Conservation (phyloP, 2,329 filamentous ascomycete genomes). For the Mollisiaceae sp. region DNA sequence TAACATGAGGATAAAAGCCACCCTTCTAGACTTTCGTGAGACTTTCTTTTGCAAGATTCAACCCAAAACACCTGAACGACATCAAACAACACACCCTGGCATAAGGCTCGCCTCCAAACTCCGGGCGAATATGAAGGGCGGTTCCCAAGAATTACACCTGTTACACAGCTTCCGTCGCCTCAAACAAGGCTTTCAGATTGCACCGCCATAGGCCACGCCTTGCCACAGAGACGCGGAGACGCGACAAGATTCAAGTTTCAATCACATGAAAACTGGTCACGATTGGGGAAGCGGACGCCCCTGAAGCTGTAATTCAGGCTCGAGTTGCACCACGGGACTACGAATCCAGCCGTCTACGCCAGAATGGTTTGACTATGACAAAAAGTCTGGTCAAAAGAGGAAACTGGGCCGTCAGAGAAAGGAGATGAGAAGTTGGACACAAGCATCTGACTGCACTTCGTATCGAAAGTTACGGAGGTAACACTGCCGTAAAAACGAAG, state of each 20-base stretch:
- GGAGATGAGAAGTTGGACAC: neutral
- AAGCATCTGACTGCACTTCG: slow-evolving; percentile 18
- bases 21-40: neutral
- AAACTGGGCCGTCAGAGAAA: neutral
- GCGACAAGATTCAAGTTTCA: slow-evolving; percentile 26
- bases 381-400: neutral
- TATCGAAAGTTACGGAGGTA: slow-evolving; percentile 22
- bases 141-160: neutral
- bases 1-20: no score
- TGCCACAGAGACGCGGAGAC: slow-evolving; percentile 15
- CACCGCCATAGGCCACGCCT: slow-evolving; percentile 24
- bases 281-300: slow-evolving; percentile 8
- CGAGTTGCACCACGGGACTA: slow-evolving; percentile 13
- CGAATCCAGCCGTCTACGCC: slow-evolving; percentile 17
- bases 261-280: slow-evolving; percentile 22
- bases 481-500: slow-evolving; percentile 17
- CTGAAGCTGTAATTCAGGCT: slow-evolving; percentile 16
- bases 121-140: slow-evolving; percentile 3
- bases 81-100: neutral
- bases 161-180: slow-evolving; percentile 12
- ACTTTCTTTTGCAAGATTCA: slow-evolving; percentile 5
- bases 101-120: slow-evolving; percentile 9
- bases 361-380: slow-evolving; percentile 19
- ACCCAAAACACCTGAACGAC: neutral
- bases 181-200: slow-evolving; percentile 12